A percentile compares a stretch with the other conserved stretches of the same genome.
These are phyloP conservation scores for Sporobolomyces roseus DNA, from an alignment of 768 basidiomycete species.

Conservation along the genomic window DNA sequence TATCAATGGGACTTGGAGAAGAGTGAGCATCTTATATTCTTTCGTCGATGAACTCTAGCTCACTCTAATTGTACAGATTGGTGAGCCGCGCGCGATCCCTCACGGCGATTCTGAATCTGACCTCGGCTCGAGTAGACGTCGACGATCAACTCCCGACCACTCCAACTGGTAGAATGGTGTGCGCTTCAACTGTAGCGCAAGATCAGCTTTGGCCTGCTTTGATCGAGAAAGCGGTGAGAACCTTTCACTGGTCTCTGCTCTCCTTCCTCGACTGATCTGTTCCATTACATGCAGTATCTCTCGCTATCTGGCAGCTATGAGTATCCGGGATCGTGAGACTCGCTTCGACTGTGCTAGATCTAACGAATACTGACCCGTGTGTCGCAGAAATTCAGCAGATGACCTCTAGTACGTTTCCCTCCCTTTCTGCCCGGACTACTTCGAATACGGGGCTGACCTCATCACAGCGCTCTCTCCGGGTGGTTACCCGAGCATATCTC, in stretches of 20 bases:
- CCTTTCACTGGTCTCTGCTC: not conserved
- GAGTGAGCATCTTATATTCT: constrained; percentile 11
- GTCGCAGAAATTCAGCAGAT: constrained; percentile 37
- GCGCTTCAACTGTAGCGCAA: not conserved
- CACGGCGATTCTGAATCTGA: too few species aligned
- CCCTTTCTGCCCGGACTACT: not conserved
- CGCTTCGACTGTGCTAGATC: not conserved
- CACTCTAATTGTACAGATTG: constrained; percentile 9
- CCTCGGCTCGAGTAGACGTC: constrained; percentile 20
- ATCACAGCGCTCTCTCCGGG: constrained; percentile 21
- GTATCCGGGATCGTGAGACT: constrained; percentile 35
- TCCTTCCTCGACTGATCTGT: not conserved
- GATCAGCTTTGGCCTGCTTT: constrained; percentile 34
- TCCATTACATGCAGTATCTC: constrained; percentile 23
- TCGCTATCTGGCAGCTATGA: constrained; percentile 30
- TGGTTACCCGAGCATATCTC: constrained; percentile 37
- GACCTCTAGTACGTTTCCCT: constrained; percentile 24
- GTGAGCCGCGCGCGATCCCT: too few species aligned
- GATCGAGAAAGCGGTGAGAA: constrained; percentile 38
- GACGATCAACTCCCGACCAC: constrained; percentile 25
- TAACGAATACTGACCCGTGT: not conserved
- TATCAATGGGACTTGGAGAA: constrained; percentile 54
- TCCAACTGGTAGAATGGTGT: not conserved
- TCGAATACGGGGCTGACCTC: not conserved
- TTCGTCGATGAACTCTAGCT: not conserved